A percentile compares a stretch with the other conserved stretches of the same genome.
These are phyloP conservation scores for Chrysoporthe cubensis DNA, from an alignment of 2,329 filamentous ascomycete species.

Conservation along the genomic window DNA sequence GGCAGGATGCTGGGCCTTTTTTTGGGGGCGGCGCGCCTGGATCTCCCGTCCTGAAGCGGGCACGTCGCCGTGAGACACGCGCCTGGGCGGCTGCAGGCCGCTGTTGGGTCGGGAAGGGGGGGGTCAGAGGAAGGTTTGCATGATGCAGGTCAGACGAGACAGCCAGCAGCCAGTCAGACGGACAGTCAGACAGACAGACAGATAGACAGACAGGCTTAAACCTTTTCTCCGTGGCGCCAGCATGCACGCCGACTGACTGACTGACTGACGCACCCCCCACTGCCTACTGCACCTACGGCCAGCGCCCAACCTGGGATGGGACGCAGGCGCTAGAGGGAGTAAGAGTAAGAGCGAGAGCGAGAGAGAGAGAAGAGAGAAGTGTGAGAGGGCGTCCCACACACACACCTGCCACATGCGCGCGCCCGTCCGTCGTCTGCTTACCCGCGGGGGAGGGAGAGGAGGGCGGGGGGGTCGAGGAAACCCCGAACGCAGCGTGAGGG, in stretches of 20 bases:
- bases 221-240: neutral
- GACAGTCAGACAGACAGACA: neutral
- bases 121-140: neutral
- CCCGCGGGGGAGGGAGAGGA: constrained; percentile 5
- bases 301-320: too few relatives aligned
- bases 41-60: too few relatives aligned
- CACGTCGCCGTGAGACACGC: too few relatives aligned
- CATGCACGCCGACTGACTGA: neutral
- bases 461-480: constrained; percentile 19
- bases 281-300: too few relatives aligned
- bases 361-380: neutral
- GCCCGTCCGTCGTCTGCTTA: neutral
- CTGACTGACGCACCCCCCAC: too few relatives aligned
- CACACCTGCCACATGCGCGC: neutral
- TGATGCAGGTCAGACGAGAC: constrained; percentile 8
- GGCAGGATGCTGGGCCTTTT: too few relatives aligned
- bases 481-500: constrained; percentile 26
- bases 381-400: neutral
- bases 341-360: neutral
- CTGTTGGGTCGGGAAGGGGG: neutral
- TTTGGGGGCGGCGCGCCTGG: too few relatives aligned
- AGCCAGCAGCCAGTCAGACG: neutral
- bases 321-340: neutral
- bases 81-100: neutral
- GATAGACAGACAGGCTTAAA: neutral